phyloP scores from a whole-genome alignment of 2,329 filamentous ascomycete genomes.

The Colletotrichum euphorbiae region DNA sequence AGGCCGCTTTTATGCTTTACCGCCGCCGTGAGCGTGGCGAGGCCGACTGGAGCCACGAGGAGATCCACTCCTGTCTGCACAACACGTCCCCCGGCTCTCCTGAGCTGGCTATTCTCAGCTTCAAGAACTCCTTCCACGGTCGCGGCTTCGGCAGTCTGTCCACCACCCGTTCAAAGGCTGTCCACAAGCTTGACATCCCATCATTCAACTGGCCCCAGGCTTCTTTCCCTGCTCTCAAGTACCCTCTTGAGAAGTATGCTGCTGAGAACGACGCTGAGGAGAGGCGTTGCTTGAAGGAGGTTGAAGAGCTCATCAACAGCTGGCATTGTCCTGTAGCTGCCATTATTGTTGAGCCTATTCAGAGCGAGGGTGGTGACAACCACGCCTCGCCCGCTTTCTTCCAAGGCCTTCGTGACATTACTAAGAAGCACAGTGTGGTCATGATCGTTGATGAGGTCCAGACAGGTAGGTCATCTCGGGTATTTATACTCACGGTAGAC shows the following conservation, averaged over 20 bases:
- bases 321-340: conserved; percentile 78
- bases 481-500: not conserved
- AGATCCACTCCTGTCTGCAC: conserved; percentile 75
- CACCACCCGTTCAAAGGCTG: conserved; percentile 84
- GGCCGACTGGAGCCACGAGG: conserved; percentile 77
- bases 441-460: conserved; percentile 89
- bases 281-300: conserved; percentile 77
- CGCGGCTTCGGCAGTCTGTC: conserved; percentile 82
- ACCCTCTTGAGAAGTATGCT: conserved; percentile 77
- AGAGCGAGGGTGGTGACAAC: conserved; percentile 87
- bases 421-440: conserved; percentile 75
- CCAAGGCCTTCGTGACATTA: conserved; percentile 78
- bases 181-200: conserved; percentile 90
- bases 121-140: conserved; percentile 83
- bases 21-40: conserved; percentile 77
- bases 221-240: conserved; percentile 81
- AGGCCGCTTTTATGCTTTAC: conserved; percentile 87
- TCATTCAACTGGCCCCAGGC: conserved; percentile 89
- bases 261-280: conserved; percentile 79
- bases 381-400: conserved; percentile 85
- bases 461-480: conserved; percentile 55
- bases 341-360: conserved; percentile 82
- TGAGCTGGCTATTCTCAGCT: conserved; percentile 81
- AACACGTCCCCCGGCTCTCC: conserved; percentile 81
- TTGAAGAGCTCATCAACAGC: conserved; percentile 76